Base-by-base conservation (phyloP, 2,329 filamentous ascomycete species). In the Neonectria hederae region DNA sequence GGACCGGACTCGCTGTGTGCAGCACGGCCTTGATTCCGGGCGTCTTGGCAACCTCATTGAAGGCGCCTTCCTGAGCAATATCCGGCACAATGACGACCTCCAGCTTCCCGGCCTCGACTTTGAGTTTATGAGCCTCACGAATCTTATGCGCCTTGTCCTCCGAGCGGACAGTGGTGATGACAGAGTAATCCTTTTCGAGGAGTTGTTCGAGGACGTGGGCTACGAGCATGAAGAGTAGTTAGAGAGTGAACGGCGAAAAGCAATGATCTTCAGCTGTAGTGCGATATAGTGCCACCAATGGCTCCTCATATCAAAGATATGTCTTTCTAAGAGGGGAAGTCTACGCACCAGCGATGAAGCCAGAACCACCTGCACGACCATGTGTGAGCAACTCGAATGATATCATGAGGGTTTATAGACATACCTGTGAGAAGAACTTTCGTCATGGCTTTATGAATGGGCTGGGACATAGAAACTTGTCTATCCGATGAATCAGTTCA, bases 51-150 rank as follows among this genome's bases (percentile, higher is more conserved):
- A 86, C 87, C 71, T 89, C 83, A 72, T 92, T 89, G 75, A 97
- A 97, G 62, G 93, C 93, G 59, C 85, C 84, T 46, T 88, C 84
- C 73, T 89, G 78, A 4, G 92, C 91, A 69, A 97, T 92, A 75
- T 97, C 93, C 19, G 90, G 87, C 24, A 97, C 92, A 70, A 96
- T 89, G 59, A 76, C 80, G 13, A 85, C 79, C 32, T 78, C 72
- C 19, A 89, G 83, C 32, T 80, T 79, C 14, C 82, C 79, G 62
- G 72, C 73, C 63, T 81, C 74, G 21, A 77, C 75, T 2, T 83
- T 79, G 73, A 65, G 63, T 7, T 62, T 64, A 51, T 87, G 81
- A 10, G 84, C 82, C 55, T 80, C 77, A 51, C 82, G 82, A 65
- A 89, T 84, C 69, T 81, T 81, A 48, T 80, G 69, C 19, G 86